These are phyloP conservation scores for Mycena amicta DNA, from an alignment of 768 basidiomycete genomes.

Conservation along the genomic window DNA sequence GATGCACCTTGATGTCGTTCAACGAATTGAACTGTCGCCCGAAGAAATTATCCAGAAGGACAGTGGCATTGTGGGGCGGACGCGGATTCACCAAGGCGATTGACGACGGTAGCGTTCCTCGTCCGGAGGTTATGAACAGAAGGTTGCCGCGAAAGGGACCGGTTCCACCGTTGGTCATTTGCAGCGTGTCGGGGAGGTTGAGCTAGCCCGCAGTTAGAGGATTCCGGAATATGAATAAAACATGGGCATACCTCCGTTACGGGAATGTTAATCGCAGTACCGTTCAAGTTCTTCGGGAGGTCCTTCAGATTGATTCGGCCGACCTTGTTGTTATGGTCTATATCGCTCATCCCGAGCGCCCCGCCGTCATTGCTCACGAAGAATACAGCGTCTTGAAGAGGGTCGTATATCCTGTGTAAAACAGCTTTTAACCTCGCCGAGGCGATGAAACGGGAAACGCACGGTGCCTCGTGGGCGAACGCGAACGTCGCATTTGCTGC, in stretches of 20 bases:
- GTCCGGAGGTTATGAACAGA: slow-evolving; percentile 60
- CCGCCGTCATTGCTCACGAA: slow-evolving; percentile 76
- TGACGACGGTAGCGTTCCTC: slow-evolving; percentile 29
- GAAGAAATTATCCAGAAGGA: slow-evolving; percentile 76
- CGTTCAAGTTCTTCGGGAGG: slow-evolving; percentile 40
- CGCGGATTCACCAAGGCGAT: slow-evolving; percentile 61
- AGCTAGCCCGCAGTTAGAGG: slow-evolving; percentile 44
- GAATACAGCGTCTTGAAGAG: slow-evolving; percentile 67
- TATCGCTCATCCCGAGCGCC: slow-evolving; percentile 60
- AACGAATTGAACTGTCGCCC: slow-evolving; percentile 83
- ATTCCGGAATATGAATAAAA: neutral
- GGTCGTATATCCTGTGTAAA: slow-evolving; percentile 46
- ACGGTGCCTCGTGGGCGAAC: slow-evolving; percentile 78
- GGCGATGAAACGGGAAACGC: neutral
- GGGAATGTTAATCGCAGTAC: slow-evolving; percentile 48
- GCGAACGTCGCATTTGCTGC: slow-evolving; percentile 63
- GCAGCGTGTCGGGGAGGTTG: slow-evolving; percentile 55
- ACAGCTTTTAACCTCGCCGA: too few relatives aligned
- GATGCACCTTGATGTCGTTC: slow-evolving; percentile 70
- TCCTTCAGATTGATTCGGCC: slow-evolving; percentile 64
- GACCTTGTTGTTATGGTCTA: slow-evolving; percentile 64
- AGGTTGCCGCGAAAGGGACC: slow-evolving; percentile 51
- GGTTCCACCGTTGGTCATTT: slow-evolving; percentile 66
- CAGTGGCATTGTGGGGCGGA: slow-evolving; percentile 55
- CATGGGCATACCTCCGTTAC: slow-evolving; percentile 38